Evolutionary conservation across 345 rosid genomes (phyloP), one percentile per base, ranked within the genome.

Genomic region (Noccaea bulbosa): DNA sequence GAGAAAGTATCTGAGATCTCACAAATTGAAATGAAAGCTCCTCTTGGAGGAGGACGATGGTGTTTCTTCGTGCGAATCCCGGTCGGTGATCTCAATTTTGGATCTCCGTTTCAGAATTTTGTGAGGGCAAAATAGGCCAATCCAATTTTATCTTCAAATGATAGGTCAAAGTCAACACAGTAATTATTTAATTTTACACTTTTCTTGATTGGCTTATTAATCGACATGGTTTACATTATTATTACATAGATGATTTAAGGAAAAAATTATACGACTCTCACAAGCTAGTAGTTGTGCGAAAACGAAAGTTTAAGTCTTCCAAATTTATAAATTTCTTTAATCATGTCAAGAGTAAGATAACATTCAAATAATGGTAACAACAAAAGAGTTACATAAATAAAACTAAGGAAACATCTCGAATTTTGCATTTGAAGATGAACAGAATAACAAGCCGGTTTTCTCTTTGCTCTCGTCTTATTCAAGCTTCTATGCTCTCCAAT

Each of bases 1-100:
- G 39, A 63, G 76, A 76, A 70, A 63, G 30, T 12, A 7, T 56
- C 43, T 38, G 69, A 62, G 65, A 67, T 72, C 74, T 77, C 27
- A 71, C 69, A 53, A 67, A 64, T 62, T 32, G 49, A 33, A 62
- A 55, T 47, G 62, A 70, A 51, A 37, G 57, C 37, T 60, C 64
- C 73, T 59, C 77, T 37, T 38, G 34, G 57, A 73, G 34, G 52
- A 57, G 72, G 5, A 65, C 65, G 71, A 66, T 40, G 62, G n/a
- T 40, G 43, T 22, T 44, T 37, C 60, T 65, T 57, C 72, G 57
- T 64, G 65, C 64, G 64, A 63, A 71, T 53, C 48, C 54, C 54
- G 48, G 54, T 50, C 54, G 48, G 54, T 50, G 78, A 75, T 75
- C 79, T 75, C 45, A 16, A 14, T 10, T 68, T 40, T 40, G 70